A percentile compares a stretch with the other conserved stretches of the same genome.
Conservation (phyloP, 495 filamentous ascomycete genomes). For the Daldinia childiae region DNA sequence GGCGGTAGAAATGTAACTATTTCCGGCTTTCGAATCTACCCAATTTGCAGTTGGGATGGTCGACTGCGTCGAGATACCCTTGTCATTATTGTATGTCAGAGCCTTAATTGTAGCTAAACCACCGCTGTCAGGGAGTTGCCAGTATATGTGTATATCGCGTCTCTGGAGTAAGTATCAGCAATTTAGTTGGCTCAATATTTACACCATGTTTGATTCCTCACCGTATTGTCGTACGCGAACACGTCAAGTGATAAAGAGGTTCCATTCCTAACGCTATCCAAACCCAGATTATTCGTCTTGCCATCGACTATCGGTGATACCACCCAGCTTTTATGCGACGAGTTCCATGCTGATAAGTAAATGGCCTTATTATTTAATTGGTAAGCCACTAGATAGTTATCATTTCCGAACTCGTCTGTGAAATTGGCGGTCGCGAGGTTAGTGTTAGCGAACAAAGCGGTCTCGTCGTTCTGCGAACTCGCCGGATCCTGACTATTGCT, state of each 20-base stretch:
- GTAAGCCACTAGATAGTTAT: constrained; percentile 41
- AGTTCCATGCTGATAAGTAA: constrained; percentile 43
- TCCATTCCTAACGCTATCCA: constrained; percentile 35
- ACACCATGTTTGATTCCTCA: constrained; percentile 11
- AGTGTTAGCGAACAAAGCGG: constrained; percentile 32
- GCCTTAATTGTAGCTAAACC: constrained; percentile 38
- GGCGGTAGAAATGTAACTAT: constrained; percentile 39
- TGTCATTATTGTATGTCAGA: constrained; percentile 27
- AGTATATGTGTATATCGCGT: constrained; percentile 46
- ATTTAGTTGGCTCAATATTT: not conserved
- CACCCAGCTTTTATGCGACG: constrained; percentile 39
- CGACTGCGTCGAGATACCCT: constrained; percentile 28
- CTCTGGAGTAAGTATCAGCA: constrained; percentile 34
- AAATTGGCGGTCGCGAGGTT: constrained; percentile 45
- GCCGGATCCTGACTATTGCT: not conserved
- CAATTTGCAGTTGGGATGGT: constrained; percentile 33
- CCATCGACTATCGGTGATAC: constrained; percentile 42
- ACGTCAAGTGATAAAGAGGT: constrained; percentile 40
- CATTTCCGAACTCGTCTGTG: constrained; percentile 38
- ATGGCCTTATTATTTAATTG: constrained; percentile 44
- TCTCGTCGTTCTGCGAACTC: not conserved
- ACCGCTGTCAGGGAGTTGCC: constrained; percentile 38
- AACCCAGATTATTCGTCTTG: constrained; percentile 33
- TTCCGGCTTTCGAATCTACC: constrained; percentile 30
- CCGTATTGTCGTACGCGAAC: constrained; percentile 24